Evolutionary conservation across 1,284 basidiomycete genomes (phyloP).

Genomic region (Microstroma glucosiphilum): DNA sequence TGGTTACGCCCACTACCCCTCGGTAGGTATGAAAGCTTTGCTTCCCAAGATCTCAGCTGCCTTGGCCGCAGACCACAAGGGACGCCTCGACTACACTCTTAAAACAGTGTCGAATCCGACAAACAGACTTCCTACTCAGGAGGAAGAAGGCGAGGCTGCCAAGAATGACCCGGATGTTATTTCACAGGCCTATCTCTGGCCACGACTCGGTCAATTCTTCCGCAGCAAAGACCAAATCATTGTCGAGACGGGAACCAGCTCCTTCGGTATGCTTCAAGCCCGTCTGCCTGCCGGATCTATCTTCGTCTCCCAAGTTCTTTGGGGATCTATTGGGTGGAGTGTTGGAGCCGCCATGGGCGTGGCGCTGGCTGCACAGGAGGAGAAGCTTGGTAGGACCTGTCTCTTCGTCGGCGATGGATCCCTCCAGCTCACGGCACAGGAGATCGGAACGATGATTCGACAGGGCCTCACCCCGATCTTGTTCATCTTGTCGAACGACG

Average conservation of each 20-base stretch:
- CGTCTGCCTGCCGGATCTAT: slow-evolving; percentile 21
- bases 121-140: slow-evolving; percentile 20
- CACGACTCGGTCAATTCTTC: slow-evolving; percentile 72
- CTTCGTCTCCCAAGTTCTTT: slow-evolving; percentile 59
- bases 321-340: slow-evolving; percentile 81
- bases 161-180: slow-evolving; percentile 16
- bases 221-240: slow-evolving; percentile 50
- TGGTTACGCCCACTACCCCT: slow-evolving; percentile 53
- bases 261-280: slow-evolving; percentile 26
- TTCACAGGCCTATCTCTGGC: slow-evolving; percentile 64
- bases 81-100: slow-evolving; percentile 18
- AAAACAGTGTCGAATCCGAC: slow-evolving; percentile 18
- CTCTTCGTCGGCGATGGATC: slow-evolving; percentile 69
- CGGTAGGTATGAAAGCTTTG: slow-evolving; percentile 46
- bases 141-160: slow-evolving; percentile 13
- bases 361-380: slow-evolving; percentile 69
- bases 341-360: slow-evolving; percentile 66
- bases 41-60: slow-evolving; percentile 32
- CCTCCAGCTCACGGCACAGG: slow-evolving; percentile 56
- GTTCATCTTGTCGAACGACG: slow-evolving; percentile 81
- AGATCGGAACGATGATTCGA: slow-evolving; percentile 69
- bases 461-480: slow-evolving; percentile 67
- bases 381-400: slow-evolving; percentile 60
- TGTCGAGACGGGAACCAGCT: slow-evolving; percentile 43
- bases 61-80: slow-evolving; percentile 13